Evolutionary conservation across 805 yeast genomes (phyloP).

Genomic region (Ogataea thermomethanolica): DNA sequence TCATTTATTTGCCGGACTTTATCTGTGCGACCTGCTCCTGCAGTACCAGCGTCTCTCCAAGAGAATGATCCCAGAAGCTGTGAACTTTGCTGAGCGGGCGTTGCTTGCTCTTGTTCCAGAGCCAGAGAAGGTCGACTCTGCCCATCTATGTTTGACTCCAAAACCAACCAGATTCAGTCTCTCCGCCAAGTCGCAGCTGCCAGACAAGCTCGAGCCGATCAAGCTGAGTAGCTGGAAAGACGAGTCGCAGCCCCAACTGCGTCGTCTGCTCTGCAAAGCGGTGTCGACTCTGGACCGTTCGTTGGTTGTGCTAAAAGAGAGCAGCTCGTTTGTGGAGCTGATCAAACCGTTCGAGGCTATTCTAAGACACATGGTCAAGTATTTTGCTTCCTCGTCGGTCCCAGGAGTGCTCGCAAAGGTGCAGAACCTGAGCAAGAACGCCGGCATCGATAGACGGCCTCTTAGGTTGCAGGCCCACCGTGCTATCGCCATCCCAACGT

Average conservation of each 20-base stretch:
- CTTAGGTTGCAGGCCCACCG: slow-evolving; percentile 78
- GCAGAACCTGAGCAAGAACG: slow-evolving; percentile 46
- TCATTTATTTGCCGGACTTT: slow-evolving; percentile 54
- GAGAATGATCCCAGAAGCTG: slow-evolving; percentile 78
- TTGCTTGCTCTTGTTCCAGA: slow-evolving; percentile 42
- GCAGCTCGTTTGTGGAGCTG: slow-evolving; percentile 59
- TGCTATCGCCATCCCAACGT: slow-evolving; percentile 78
- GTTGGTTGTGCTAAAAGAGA: slow-evolving; percentile 54
- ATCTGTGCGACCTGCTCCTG: slow-evolving; percentile 59
- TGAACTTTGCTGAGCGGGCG: slow-evolving; percentile 53
- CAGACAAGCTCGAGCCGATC: slow-evolving; percentile 9
- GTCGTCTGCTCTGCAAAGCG: slow-evolving; percentile 35
- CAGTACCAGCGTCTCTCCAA: slow-evolving; percentile 78
- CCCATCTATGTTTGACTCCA: slow-evolving; percentile 21
- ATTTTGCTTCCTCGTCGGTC: slow-evolving; percentile 35
- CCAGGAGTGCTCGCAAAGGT: slow-evolving; percentile 41
- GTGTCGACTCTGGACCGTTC: slow-evolving; percentile 33
- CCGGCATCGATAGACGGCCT: slow-evolving; percentile 56
- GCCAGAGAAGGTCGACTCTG: slow-evolving; percentile 23
- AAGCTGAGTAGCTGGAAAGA: slow-evolving; percentile 16
- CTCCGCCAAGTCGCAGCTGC: slow-evolving; percentile 13
- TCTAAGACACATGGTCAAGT: slow-evolving; percentile 38
- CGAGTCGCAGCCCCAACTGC: slow-evolving; percentile 13
- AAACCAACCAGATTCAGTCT: slow-evolving; percentile 22
- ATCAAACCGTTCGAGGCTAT: slow-evolving; percentile 44